Conservation (phyloP, 352 stramenopile genomes). For the Phytopythium mirpurense region DNA sequence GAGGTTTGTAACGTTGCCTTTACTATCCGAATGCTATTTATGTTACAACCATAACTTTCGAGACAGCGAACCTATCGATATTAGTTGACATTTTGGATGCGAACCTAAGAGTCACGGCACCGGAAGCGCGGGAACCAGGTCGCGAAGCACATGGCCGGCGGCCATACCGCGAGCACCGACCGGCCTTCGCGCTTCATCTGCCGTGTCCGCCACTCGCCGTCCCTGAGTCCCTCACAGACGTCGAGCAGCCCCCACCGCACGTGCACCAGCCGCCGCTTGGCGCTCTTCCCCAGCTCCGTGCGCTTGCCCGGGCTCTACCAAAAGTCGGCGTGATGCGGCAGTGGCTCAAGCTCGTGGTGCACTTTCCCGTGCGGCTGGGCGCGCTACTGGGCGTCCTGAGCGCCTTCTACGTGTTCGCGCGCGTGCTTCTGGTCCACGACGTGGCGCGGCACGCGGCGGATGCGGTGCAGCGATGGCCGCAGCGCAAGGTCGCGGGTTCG, state of each 20-base stretch:
- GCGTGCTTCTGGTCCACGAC: slow-evolving; percentile 57
- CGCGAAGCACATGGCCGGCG: neutral
- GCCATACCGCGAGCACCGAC: neutral
- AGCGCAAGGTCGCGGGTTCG: neutral
- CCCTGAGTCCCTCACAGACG: no score
- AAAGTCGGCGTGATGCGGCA: slow-evolving; percentile 30
- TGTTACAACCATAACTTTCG: no score
- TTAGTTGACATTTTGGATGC: no score
- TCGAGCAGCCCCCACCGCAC: no score
- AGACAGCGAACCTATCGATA: no score
- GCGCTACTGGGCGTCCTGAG: slow-evolving; percentile 42
- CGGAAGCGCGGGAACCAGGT: no score
- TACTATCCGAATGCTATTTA: no score
- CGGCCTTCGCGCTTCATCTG: neutral
- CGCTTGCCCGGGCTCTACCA: no score
- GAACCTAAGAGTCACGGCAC: no score
- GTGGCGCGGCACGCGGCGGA: slow-evolving; percentile 25
- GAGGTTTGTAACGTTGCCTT: no score
- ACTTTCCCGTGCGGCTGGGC: slow-evolving; percentile 54
- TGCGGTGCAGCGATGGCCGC: slow-evolving; percentile 20
- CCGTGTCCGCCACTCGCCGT: neutral
- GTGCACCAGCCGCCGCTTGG: no score
- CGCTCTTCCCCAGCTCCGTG: no score
- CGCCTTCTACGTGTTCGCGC: slow-evolving; percentile 62
- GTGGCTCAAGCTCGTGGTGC: slow-evolving; percentile 54